Evolutionary conservation across 768 basidiomycete species (phyloP), one percentile per base, ranked within the genome.

Genomic region (Royoungia palumana): DNA sequence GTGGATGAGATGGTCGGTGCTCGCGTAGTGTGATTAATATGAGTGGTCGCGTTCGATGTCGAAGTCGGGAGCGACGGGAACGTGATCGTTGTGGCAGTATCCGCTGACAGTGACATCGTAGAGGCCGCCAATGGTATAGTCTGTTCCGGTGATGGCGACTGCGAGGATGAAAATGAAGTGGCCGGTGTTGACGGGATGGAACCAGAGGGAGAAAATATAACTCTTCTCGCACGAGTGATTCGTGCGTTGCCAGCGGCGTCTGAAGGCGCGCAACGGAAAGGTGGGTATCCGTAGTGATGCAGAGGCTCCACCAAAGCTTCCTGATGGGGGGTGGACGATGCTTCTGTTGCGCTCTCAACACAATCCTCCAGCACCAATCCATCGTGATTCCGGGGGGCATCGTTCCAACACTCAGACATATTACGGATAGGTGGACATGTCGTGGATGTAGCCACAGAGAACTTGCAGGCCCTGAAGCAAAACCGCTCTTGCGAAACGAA

Each of bases 401-500:
- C 81, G 80, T 83, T 85, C 5, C 32, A 64, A 58, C 87, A 79
- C 13, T 82, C 83, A 70, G 80, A 73, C 21, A 70, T 48, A 44
- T 78, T 75, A 61, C 75, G 72, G 53, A 85, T 80, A 55, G 83
- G 83, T 56, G 86, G 72, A 62, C 85, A 89, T 56, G 74, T 69
- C 4, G 60, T 64, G 1, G 80, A 76, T 2, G 83, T 79, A 20
- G 65, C 68, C 1, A 70, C 71, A 30, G 65, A 66, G 21, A 78
- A 76, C 47, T 79, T 80, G 66, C 85, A 88, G 14, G 78, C 84
- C 38, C 86, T 80, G 71, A 88, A 78, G 70, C 87, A 90, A 69
- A 87, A 90, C 54, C 78, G 66, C 39, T 71, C 61, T 53, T 70
- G 71, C 5, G 78, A 74, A 47, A 89, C 72, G 59, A 84, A 86